Evolutionary conservation across 2,329 filamentous ascomycete genomes (phyloP), one percentile per base, ranked within the genome.

Genomic region (Clonostachys rhizophaga): DNA sequence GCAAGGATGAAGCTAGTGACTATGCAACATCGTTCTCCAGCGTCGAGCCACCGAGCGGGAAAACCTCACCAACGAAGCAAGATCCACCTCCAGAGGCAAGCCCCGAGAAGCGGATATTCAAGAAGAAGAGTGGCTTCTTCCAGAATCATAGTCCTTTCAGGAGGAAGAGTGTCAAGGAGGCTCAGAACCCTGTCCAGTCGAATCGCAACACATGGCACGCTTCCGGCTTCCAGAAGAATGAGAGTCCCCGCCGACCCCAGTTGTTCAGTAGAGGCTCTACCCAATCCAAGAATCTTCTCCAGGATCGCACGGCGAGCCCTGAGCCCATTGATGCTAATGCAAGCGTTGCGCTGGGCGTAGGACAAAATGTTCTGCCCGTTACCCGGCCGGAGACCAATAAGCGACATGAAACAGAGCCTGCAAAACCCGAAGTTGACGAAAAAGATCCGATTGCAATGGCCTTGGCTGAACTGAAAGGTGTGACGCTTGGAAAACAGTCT

Each of bases 291-390:
- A 68, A 59, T 46, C 51, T 70, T 47, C 58, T 65, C 13, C 55
- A 65, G 10, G 70, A 76, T 37, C 69, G 74, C 14, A 70, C 72
- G 9, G 68, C 70, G 13, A 95, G 90, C 58, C 90, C 89, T 5
- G 89, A 95, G 46, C 87, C 88, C 2, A 91, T 94, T 36, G 94
- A 96, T 60, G 91, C 92, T 47, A 86, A 94, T 52, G 91, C 92
- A 37, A 96, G 87, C 63, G 84, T 97, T 57, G 92, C 95, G 51
- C 76, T 99, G 30, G 96, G 96, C 58, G 82, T 99, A 47, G 94
- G 94, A 8, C 90, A 95, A 58, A 99, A 99, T 58, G 90, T 99
- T 11, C 96, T 99, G 58, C 85, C 95, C 48, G 92, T 99, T 10
- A 87, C 88, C 12, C 24, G 24, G 24, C 24, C 24, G 24, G 87